Percentiles rank a stretch among this genome's conserved stretches.
phyloP scores from a whole-genome alignment of 1,284 basidiomycete species.

The Termitomyces sp. region DNA sequence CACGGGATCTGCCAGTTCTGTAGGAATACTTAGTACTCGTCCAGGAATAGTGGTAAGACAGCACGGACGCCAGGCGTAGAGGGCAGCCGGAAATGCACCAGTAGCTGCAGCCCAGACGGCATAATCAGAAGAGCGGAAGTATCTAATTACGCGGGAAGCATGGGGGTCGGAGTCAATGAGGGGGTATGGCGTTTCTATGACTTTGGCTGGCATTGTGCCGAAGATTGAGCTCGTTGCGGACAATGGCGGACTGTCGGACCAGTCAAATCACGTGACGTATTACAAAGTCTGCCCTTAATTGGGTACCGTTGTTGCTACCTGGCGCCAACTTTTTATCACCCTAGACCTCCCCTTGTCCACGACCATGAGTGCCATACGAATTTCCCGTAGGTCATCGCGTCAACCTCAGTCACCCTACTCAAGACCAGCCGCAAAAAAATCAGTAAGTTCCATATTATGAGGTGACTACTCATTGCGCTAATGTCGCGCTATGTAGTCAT shows the following conservation, averaged over 20 bases:
- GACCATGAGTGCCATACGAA: slow-evolving; percentile 49
- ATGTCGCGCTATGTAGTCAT: slow-evolving; percentile 31
- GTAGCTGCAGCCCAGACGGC: slow-evolving; percentile 79
- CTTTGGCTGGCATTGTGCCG: slow-evolving; percentile 62
- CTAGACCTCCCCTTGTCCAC: slow-evolving; percentile 2
- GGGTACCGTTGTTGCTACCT: background rate
- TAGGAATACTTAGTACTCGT: slow-evolving; percentile 11
- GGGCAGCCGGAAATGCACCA: slow-evolving; percentile 70
- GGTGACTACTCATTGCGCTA: slow-evolving; percentile 4
- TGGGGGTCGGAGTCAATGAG: slow-evolving; percentile 94
- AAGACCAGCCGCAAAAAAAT: slow-evolving; percentile 35
- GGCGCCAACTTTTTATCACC: slow-evolving; percentile 5
- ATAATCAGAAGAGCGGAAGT: slow-evolving; percentile 89
- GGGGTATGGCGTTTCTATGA: slow-evolving; percentile 69
- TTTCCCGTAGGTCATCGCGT: slow-evolving; percentile 34
- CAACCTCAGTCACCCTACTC: slow-evolving; percentile 35
- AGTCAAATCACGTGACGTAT: slow-evolving; percentile 12
- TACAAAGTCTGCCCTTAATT: slow-evolving; percentile 17
- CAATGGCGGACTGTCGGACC: slow-evolving; percentile 17
- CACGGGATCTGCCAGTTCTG: slow-evolving; percentile 42
- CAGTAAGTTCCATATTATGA: slow-evolving; percentile 28
- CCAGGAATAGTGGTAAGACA: slow-evolving; percentile 34
- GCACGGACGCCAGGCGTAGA: slow-evolving; percentile 75
- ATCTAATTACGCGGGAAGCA: slow-evolving; percentile 81
- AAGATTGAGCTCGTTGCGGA: slow-evolving; percentile 20